Base-by-base conservation (phyloP, 2,329 filamentous ascomycete genomes). In the Tolypocladium paradoxum region DNA sequence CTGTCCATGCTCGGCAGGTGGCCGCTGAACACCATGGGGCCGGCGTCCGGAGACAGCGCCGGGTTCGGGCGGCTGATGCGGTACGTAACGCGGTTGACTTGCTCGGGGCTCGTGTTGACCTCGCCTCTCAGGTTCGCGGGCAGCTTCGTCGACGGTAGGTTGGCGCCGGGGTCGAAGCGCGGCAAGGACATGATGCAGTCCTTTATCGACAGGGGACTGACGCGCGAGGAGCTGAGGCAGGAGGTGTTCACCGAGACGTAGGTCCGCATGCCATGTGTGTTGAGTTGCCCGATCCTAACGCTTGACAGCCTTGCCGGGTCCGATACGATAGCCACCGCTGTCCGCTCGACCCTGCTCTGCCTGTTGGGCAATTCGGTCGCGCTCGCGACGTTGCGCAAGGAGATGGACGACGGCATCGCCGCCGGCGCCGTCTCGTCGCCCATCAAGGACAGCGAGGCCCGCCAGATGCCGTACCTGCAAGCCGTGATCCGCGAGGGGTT, bases 311-410 rank as follows among this genome's bases (percentile, higher is more conserved):
- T 55, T n/a, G 54, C 51, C 36, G 54, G 54, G 0, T 55, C 54
- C 9, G 54, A 55, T 45, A 69, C 68, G 48, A 63, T 58, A 0
- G 75, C 78, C 1, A 76, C 74, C 0, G 70, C 73, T 3, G 69
- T 82, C 20, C 73, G 77, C 5, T 66, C 71, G 31, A 76, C 71
- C 5, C 49, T 81, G 45, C 70, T 80, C 33, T 71, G 75, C 61
- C 61, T 81, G 53, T 69, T 74, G 40, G 75, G 70, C 18, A 73
- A 70, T 34, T 75, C 76, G 0, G 65, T 64, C 3, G 70, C 76
- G 0, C 71, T 74, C 53, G 52, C 57, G 4, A 71, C 70, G 67
- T 64, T 82, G 1, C 70, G 73, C 14, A 54, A 20, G 45, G 59
- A 60, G 48, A 61, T 66, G 7, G 60, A 55, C 52, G 40, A 47